Evolutionary conservation across 352 stramenopile genomes (phyloP), one percentile per base, ranked within the genome.

Genomic region (Globisporangium mamillatum): DNA sequence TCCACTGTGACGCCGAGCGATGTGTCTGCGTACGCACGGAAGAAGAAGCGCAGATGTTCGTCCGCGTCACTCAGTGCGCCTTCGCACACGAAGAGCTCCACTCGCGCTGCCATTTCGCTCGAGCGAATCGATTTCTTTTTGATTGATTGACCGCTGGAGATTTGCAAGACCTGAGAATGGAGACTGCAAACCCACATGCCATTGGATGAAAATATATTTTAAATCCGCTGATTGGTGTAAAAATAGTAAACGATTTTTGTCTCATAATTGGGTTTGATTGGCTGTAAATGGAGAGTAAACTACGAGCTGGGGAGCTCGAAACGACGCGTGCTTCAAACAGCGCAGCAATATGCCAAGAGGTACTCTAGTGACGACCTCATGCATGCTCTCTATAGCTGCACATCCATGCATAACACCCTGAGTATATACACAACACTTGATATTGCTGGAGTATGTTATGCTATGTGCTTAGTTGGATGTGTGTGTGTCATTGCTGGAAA

Each of bases 71-170:
- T 75, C 44, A 84, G 78, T 54, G 22, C 64, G 14, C 79, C 79
- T 41, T 81, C 68, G 53, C 73, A 82, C 63, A 75, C 70, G 63
- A 84, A 84, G 20, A 86, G 60, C 60, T 82, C 74, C 34, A 62
- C 24, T 18, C 10, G 27, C 62, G 52, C 46, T 29, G 27, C 48
- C 61, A 67, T 64, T 14, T 20, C 41, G 41, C 36, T 46, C 38
- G 12, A 18, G 10, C 14, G 38, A 32, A n/a, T 20, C 41, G 41
- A n/a, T 32, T 52, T 14, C 8, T 55, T 55, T 55, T 22, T 52
- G 36, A 50, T 34, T 66, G 46, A 48, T 48, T 20, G 41, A 8
- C 16, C 27, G 3, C 27, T 32, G 27, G 27, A 32, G 25, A 16
- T 44, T 44, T 44, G 8, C 20, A 3, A 60, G n/a, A 44, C 12